Evolutionary conservation across 345 rosid species (phyloP).

Genomic region (Arabidopsis suecica): DNA sequence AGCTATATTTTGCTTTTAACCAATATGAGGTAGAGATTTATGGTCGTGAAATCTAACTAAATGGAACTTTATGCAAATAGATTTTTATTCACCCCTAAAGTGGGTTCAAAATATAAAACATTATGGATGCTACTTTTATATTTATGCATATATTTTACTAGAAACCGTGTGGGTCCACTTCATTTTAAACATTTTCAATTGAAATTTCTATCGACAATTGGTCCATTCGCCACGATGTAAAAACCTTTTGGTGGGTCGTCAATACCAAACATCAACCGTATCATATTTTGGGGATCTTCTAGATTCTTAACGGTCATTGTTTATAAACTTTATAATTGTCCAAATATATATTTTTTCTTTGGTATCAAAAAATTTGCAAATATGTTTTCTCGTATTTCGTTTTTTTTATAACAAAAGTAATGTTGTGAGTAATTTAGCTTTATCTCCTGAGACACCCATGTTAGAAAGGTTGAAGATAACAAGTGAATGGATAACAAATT

Average conservation of each 20-base stretch:
- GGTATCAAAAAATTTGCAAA: neutral
- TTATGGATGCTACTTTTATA: constrained; percentile 4
- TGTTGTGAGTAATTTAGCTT: neutral
- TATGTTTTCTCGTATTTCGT: neutral
- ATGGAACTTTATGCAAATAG: constrained; percentile 22
- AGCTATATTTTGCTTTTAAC: neutral
- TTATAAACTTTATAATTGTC: neutral
- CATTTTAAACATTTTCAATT: neutral
- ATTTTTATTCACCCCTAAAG: constrained; percentile 6
- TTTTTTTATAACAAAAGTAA: neutral
- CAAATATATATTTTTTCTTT: neutral
- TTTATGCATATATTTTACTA: constrained; percentile 4
- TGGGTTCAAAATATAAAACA: constrained; percentile 25
- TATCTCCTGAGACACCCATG: neutral
- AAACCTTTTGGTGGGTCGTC: constrained; percentile 34
- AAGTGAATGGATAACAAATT: neutral
- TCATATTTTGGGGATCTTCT: neutral
- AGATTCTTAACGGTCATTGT: neutral
- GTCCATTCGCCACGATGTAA: constrained; percentile 21
- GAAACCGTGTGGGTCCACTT: constrained; percentile 42
- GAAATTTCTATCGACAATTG: constrained; percentile 10
- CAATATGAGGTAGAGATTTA: neutral
- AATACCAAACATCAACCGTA: constrained; percentile 13
- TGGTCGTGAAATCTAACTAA: constrained; percentile 3
- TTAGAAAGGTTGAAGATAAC: neutral